These are phyloP conservation scores for Pseudoscleropodium purum DNA, from an alignment of 225 moss, liverwort and hornwort species.

Conservation along the genomic window DNA sequence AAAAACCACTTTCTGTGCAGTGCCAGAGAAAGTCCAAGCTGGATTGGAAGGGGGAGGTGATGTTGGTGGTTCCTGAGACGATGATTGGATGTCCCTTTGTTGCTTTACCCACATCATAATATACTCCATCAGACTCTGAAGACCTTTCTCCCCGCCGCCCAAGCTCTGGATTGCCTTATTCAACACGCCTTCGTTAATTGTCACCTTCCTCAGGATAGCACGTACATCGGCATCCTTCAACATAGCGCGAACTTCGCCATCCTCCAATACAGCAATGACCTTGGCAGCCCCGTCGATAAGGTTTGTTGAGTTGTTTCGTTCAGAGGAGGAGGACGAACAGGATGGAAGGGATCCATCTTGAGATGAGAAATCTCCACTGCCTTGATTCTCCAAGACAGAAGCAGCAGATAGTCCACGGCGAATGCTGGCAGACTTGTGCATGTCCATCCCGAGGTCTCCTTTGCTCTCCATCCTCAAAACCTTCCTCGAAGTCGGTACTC, in stretches of 20 bases:
- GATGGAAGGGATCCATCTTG: constrained; percentile 4
- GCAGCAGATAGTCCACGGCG: background rate
- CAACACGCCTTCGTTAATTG: constrained; percentile 24
- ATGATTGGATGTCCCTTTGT: constrained; percentile 1
- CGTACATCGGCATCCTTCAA: constrained; percentile 28
- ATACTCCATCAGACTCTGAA: constrained; percentile 24
- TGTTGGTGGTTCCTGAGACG: background rate
- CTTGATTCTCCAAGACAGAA: constrained; percentile 3
- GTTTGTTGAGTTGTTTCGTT: background rate
- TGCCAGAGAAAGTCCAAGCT: background rate
- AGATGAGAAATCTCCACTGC: constrained; percentile 23
- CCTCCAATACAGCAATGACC: constrained; percentile 10
- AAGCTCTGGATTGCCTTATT: constrained; percentile 31
- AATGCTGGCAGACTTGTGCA: background rate
- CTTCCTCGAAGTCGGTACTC: background rate
- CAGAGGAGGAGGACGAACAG: constrained; percentile 5
- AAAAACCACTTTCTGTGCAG: background rate
- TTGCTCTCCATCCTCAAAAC: background rate
- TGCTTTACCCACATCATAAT: constrained; percentile 42
- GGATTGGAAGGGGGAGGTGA: background rate
- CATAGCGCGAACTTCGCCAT: constrained; percentile 12
- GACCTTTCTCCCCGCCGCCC: constrained; percentile 43
- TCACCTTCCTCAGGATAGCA: constrained; percentile 39
- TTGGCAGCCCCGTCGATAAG: background rate
- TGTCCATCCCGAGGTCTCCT: background rate